Conservation (phyloP, 768 basidiomycete genomes). For the Phallus indusiatus region DNA sequence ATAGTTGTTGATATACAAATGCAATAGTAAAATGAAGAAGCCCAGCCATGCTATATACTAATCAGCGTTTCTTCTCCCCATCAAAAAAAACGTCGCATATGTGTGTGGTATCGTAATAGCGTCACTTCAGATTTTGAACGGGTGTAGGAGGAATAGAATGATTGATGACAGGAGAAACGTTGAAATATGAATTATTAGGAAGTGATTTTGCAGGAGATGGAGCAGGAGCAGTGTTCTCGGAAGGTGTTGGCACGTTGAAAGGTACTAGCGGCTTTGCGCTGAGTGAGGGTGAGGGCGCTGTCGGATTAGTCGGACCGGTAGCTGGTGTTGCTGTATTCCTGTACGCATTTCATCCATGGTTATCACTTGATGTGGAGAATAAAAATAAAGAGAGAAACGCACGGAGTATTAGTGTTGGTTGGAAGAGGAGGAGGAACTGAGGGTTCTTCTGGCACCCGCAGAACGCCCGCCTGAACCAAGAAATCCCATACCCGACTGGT, state of each 20-base stretch:
- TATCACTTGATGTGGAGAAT: not conserved
- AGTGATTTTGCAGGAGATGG: not conserved
- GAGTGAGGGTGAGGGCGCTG: not conserved
- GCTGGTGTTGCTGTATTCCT: not conserved
- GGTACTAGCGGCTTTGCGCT: not conserved
- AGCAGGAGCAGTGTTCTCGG: not conserved
- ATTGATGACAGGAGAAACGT: not conserved
- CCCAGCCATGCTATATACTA: not conserved
- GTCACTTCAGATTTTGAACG: not conserved
- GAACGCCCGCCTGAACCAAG: slow-evolving; percentile 65
- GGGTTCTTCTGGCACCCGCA: slow-evolving; percentile 12
- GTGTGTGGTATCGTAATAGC: not conserved
- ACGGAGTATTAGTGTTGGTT: not conserved
- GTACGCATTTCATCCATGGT: not conserved
- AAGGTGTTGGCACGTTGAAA: not conserved
- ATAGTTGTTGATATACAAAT: not conserved
- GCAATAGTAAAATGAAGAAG: not conserved
- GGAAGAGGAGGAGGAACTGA: not conserved
- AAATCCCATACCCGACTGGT: slow-evolving; percentile 91
- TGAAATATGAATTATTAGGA: not conserved
- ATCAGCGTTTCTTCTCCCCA: not conserved
- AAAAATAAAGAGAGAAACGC: not conserved
- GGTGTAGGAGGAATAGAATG: not conserved
- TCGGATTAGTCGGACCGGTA: not conserved
- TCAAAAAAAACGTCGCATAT: not conserved